A percentile compares a stretch with the other conserved stretches of the same genome.
Conservation (phyloP, 768 basidiomycete species). For the Tulasnella sp. region DNA sequence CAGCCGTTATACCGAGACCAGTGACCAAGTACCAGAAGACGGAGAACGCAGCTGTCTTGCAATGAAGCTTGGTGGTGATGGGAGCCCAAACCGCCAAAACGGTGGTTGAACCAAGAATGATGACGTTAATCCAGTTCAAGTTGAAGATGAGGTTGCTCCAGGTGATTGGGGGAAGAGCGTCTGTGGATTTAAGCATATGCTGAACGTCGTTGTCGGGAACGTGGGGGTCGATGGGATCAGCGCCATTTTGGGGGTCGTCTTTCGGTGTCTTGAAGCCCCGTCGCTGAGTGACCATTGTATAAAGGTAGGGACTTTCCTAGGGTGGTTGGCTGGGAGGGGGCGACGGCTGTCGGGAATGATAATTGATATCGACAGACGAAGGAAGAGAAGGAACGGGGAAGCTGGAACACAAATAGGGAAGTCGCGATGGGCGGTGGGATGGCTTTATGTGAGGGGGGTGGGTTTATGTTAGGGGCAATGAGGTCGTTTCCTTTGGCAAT, state of each 20-base stretch:
- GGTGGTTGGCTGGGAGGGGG: not conserved
- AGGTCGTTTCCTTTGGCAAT: not conserved
- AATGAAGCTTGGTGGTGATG: slow-evolving; percentile 58
- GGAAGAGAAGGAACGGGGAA: not conserved
- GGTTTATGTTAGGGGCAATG: not conserved
- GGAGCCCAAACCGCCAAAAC: slow-evolving; percentile 73
- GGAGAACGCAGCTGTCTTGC: slow-evolving; percentile 76
- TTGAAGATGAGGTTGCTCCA: slow-evolving; percentile 63
- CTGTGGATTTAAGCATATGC: slow-evolving; percentile 68
- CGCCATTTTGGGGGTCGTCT: slow-evolving; percentile 22
- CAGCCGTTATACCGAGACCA: slow-evolving; percentile 74
- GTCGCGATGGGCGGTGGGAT: not conserved
- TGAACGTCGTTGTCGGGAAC: slow-evolving; percentile 85
- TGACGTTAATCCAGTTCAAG: slow-evolving; percentile 76
- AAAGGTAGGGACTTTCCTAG: not conserved
- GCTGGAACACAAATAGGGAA: not conserved
- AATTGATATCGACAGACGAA: not conserved
- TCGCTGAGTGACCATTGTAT: slow-evolving; percentile 18
- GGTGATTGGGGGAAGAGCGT: slow-evolving; percentile 67
- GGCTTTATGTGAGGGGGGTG: not conserved
- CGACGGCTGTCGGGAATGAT: not conserved
- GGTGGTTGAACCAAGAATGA: slow-evolving; percentile 75
- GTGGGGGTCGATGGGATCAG: slow-evolving; percentile 43
- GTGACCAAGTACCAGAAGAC: slow-evolving; percentile 79
- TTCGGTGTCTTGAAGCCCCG: not conserved